These are phyloP conservation scores for Candida smagusa DNA, from an alignment of 1,139 yeast species.

Conservation along the genomic window DNA sequence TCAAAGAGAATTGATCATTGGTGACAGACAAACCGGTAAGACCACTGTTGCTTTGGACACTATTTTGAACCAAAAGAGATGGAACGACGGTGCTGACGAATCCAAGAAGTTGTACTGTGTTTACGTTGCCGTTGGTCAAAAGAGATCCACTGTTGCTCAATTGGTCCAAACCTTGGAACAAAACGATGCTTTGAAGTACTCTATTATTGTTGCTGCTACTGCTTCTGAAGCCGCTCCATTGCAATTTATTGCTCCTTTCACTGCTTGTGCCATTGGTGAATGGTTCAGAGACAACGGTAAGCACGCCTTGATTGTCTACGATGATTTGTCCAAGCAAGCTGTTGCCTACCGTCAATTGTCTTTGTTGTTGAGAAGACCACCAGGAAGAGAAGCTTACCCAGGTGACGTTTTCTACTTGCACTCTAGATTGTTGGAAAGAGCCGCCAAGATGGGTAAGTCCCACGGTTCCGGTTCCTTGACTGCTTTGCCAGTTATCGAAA, in stretches of 20 bases:
- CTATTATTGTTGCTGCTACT: conserved; percentile 98
- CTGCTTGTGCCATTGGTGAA: conserved; percentile 99
- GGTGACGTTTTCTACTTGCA: conserved; percentile 97
- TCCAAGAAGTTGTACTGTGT: conserved; percentile 98
- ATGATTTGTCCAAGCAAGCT: conserved; percentile 98
- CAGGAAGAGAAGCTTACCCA: conserved; percentile 97
- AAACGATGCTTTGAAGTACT: conserved; percentile 95
- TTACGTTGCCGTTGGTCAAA: conserved; percentile 99
- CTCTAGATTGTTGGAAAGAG: conserved; percentile 95
- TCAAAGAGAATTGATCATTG: conserved; percentile 99
- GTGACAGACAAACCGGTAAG: conserved; percentile 99
- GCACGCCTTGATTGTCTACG: conserved; percentile 96
- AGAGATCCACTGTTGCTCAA: conserved; percentile 99
- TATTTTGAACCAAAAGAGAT: conserved; percentile 98
- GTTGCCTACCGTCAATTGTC: conserved; percentile 99
- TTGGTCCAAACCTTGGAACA: conserved; percentile 98
- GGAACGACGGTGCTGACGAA: conserved; percentile 95
- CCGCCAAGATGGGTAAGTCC: conserved; percentile 92
- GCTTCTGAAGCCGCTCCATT: conserved; percentile 99
- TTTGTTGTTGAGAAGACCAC: conserved; percentile 94
- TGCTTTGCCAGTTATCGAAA: conserved; percentile 94
- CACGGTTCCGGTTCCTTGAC: conserved; percentile 94
- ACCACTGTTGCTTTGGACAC: conserved; percentile 98
- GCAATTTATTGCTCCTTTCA: conserved; percentile 99
- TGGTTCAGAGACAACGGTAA: conserved; percentile 99